Evolutionary conservation across 2,329 filamentous ascomycete species (phyloP), one percentile per base, ranked within the genome.

Genomic region (Huntiella abstrusa): DNA sequence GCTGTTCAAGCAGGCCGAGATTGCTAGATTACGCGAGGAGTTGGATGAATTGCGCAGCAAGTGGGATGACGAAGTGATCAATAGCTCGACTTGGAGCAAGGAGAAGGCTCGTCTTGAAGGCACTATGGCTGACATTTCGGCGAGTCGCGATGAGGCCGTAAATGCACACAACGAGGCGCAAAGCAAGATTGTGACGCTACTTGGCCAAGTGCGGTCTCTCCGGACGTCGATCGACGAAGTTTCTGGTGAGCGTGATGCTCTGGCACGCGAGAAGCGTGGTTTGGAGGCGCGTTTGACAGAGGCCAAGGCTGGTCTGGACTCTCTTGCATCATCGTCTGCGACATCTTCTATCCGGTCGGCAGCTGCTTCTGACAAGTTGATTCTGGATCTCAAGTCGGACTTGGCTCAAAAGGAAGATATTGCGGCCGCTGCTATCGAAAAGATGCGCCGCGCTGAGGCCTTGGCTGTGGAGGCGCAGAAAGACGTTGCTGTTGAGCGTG

Each of bases 41-140:
- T 76, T 96, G 17, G 91, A 98, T 55, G 86, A 94, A 55, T 71
- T 96, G 49, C 78, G 91, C 53, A 86, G 80, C 54, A 96, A 96
- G 64, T 96, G 91, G 88, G 91, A 98, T 56, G 85, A 96, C 55
- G 88, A 98, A 63, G 85, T 96, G 8, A 75, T 96, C 54, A 96
- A 96, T 64, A 93, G 85, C 62, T 93, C 86, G 12, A 94, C 88
- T 1, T 96, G 91, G 87, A 87, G 87, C 10, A 98, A 98, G 66
- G 88, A 98, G 64, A 96, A 96, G 68, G 74, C 85, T 12, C 80
- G 88, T 12, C 71, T 98, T 36, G 88, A 96, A 59, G 77, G 86
- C 50, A 92, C 86, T 4, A 69, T 98, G 46, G 78, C 88, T 43
- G 86, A 95, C 59, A 74, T 96, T 32, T 81, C 83, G 8, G 79